Evolutionary conservation across 2,329 filamentous ascomycete species (phyloP).

Genomic region (Hortaea sp.): DNA sequence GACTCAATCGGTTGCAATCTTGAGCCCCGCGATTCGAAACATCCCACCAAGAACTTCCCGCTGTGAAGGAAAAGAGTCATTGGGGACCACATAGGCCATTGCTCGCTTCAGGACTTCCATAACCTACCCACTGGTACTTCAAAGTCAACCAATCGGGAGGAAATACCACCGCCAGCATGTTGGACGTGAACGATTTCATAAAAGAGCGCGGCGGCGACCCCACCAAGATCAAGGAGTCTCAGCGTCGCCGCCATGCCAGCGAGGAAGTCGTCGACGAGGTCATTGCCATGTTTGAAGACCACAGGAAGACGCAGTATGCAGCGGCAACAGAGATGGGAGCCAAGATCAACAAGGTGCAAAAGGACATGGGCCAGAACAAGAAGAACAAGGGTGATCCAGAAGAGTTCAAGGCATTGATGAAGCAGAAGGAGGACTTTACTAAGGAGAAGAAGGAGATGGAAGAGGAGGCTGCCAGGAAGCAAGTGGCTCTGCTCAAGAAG

Average conservation of each 20-base stretch:
- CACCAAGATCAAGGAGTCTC: slow-evolving; percentile 83
- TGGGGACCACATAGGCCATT: too few species aligned
- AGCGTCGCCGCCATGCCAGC: slow-evolving; percentile 68
- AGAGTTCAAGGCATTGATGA: slow-evolving; percentile 67
- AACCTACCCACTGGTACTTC: too few species aligned
- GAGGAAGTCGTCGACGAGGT: slow-evolving; percentile 85
- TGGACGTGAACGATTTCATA: slow-evolving; percentile 43
- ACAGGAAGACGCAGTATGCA: slow-evolving; percentile 49
- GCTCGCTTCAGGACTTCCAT: too few species aligned
- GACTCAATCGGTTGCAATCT: too few species aligned
- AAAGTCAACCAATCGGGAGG: too few species aligned
- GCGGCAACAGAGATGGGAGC: slow-evolving; percentile 68
- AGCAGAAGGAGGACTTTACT: slow-evolving; percentile 67
- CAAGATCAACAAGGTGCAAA: slow-evolving; percentile 80
- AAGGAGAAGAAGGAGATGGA: slow-evolving; percentile 73
- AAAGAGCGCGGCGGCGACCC: slow-evolving; percentile 82
- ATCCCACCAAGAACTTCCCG: too few species aligned
- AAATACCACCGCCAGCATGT: slow-evolving; percentile 17
- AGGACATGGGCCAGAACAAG: slow-evolving; percentile 84
- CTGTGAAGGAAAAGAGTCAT: too few species aligned
- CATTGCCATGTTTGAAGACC: slow-evolving; percentile 76
- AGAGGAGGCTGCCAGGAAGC: slow-evolving; percentile 65
- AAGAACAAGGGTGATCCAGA: slow-evolving; percentile 87
- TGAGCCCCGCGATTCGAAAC: too few species aligned
- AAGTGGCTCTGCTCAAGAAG: slow-evolving; percentile 62